Conservation (phyloP, 177 flowering plant species). For the Vitis hybrid region DNA sequence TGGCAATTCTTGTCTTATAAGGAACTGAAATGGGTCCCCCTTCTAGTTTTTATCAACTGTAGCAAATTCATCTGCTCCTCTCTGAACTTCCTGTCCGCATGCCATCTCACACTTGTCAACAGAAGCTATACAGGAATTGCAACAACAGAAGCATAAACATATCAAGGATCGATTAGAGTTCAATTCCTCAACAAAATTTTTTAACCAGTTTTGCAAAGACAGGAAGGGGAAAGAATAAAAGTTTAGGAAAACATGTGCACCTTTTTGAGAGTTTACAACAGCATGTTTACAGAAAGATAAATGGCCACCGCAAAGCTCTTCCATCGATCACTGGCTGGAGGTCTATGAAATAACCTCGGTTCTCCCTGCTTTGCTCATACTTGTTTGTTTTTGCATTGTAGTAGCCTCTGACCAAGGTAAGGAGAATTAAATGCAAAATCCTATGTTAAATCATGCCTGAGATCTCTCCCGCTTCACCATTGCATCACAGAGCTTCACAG, state of each 20-base stretch:
- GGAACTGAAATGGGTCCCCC: too few species aligned
- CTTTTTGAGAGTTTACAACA: not conserved
- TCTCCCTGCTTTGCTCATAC: not conserved
- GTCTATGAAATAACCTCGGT: not conserved
- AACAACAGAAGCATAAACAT: not conserved
- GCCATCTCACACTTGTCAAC: too few species aligned
- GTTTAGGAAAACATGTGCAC: not conserved
- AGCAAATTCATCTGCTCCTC: too few species aligned
- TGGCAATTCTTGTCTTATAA: too few species aligned
- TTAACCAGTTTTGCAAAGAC: not conserved
- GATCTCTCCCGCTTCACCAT: conserved; percentile 28
- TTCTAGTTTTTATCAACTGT: too few species aligned
- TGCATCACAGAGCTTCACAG: conserved; percentile 83
- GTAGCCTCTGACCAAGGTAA: not conserved
- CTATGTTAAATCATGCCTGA: not conserved
- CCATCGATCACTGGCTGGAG: not conserved
- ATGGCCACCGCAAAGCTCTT: not conserved
- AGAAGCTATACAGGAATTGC: too few species aligned
- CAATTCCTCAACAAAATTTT: not conserved
- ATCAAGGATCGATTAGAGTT: not conserved
- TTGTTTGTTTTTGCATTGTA: too few species aligned
- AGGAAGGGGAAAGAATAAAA: not conserved
- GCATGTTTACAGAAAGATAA: not conserved
- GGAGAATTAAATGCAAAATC: not conserved
- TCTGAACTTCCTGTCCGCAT: too few species aligned